Evolutionary conservation across 495 filamentous ascomycete genomes (phyloP).

Genomic region (Penicillium alfredii): DNA sequence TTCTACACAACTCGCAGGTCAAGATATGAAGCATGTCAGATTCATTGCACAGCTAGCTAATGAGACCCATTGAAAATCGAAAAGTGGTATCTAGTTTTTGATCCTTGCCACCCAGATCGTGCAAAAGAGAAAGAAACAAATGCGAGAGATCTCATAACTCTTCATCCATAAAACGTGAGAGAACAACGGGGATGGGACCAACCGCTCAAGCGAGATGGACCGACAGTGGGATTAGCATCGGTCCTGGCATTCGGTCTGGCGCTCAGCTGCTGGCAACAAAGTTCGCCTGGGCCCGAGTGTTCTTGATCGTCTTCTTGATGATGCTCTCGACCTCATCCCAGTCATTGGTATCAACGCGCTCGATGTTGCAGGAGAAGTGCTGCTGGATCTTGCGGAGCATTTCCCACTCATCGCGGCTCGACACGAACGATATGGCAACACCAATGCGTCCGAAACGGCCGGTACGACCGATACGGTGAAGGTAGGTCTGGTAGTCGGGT

Average conservation of each 20-base stretch:
- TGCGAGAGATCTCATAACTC: slow-evolving; percentile 22
- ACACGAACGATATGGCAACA: slow-evolving; percentile 87
- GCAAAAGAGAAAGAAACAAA: no score
- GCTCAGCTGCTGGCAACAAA: slow-evolving; percentile 24
- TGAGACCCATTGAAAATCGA: slow-evolving; percentile 5
- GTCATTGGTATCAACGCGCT: slow-evolving; percentile 58
- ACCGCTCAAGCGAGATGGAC: no score
- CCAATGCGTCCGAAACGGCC: slow-evolving; percentile 97
- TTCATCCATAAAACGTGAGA: slow-evolving; percentile 24
- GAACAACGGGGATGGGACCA: no score
- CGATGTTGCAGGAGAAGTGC: slow-evolving; percentile 58
- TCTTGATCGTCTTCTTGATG: slow-evolving; percentile 80
- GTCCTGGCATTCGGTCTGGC: no score
- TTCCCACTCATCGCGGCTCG: slow-evolving; percentile 66
- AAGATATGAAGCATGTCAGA: slow-evolving; percentile 2
- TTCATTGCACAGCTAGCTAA: no score
- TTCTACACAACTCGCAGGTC: no score
- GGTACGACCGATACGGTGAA: slow-evolving; percentile 96
- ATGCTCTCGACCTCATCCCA: slow-evolving; percentile 82
- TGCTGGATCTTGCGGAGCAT: slow-evolving; percentile 70
- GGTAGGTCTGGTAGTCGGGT: slow-evolving; percentile 87
- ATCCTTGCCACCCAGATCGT: slow-evolving; percentile 11
- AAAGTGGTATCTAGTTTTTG: slow-evolving; percentile 31
- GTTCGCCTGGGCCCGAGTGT: slow-evolving; percentile 59
- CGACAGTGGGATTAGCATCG: no score